A percentile compares a stretch with the other conserved stretches of the same genome.
These are phyloP conservation scores for Fragilariopsis cylindrus DNA, from an alignment of 108 stramenopile species.

Conservation along the genomic window DNA sequence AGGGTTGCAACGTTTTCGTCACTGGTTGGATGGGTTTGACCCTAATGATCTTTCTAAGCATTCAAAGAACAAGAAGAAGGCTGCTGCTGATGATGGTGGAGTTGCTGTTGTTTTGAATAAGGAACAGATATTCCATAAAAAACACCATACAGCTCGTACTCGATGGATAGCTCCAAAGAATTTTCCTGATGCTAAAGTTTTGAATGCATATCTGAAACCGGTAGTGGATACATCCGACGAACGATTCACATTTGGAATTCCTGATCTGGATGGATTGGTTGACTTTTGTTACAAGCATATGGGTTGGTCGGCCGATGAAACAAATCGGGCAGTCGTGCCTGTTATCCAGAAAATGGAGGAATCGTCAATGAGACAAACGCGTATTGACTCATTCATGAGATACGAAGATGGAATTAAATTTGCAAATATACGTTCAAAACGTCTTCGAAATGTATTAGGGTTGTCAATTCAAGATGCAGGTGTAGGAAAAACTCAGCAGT, in stretches of 20 bases:
- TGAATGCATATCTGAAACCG: conserved; percentile 83
- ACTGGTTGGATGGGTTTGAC: conserved; percentile 88
- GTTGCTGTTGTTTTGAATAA: background rate
- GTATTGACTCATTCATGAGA: conserved; percentile 92
- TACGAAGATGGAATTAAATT: conserved; percentile 94
- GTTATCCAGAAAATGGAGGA: conserved; percentile 64
- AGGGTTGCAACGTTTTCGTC: conserved; percentile 74
- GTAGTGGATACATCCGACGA: conserved; percentile 72
- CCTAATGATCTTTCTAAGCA: conserved; percentile 29
- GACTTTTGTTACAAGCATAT: conserved; percentile 69
- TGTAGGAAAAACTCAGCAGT: too few relatives aligned
- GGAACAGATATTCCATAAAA: conserved; percentile 58
- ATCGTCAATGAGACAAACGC: conserved; percentile 63
- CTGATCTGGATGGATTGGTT: conserved; percentile 71
- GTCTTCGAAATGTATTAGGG: conserved; percentile 48
- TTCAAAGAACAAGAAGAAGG: background rate
- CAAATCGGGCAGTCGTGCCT: conserved; percentile 66
- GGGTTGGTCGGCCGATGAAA: conserved; percentile 84
- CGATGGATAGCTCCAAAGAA: conserved; percentile 82
- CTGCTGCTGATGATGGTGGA: conserved; percentile 9
- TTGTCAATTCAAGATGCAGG: background rate
- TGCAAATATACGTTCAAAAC: conserved; percentile 74
- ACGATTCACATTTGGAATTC: conserved; percentile 85
- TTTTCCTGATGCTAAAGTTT: conserved; percentile 78
- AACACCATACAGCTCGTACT: conserved; percentile 77